Evolutionary conservation across 495 filamentous ascomycete species (phyloP).

Genomic region (Penicillium lividum): DNA sequence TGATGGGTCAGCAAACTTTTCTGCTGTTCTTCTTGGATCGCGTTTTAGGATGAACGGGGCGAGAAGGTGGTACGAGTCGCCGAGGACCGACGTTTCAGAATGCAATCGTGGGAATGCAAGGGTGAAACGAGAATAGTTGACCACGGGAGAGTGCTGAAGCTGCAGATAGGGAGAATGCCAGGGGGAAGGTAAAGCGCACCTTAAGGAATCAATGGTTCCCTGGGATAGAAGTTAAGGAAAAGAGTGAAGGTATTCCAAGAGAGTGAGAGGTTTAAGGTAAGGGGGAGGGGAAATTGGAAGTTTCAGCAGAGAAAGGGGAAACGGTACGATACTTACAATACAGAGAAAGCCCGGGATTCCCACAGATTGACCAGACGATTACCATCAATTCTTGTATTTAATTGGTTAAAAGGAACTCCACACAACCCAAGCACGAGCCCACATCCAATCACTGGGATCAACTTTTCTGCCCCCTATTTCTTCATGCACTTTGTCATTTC

Average conservation of each 20-base stretch:
- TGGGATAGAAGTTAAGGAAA: constrained; percentile 18
- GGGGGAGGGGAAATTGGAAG: constrained; percentile 31
- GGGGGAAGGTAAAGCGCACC: constrained; percentile 12
- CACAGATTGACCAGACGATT: constrained; percentile 1
- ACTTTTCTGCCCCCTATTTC: constrained; percentile 11
- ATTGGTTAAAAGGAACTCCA: constrained; percentile 9
- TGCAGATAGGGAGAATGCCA: constrained; percentile 2
- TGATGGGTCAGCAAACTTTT: constrained; percentile 15
- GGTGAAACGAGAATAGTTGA: constrained; percentile 23
- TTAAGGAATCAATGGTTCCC: constrained; percentile 14
- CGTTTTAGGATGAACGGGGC: constrained; percentile 11
- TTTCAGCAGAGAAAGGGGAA: constrained; percentile 33
- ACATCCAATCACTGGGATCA: constrained; percentile 8
- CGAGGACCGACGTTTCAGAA: constrained; percentile 29
- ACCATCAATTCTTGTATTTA: not conserved
- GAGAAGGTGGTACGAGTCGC: constrained; percentile 26
- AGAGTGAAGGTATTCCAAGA: constrained; percentile 22
- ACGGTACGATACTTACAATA: constrained; percentile 17
- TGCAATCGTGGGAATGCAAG: constrained; percentile 26
- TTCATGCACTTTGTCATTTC: not conserved
- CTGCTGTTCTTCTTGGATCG: constrained; percentile 1
- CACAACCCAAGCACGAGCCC: constrained; percentile 1
- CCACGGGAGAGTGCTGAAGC: constrained; percentile 16
- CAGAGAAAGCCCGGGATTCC: not conserved
- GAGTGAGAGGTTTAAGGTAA: constrained; percentile 30